Percentiles rank a stretch among this genome's conserved stretches.
phyloP scores from a whole-genome alignment of 106 monocot genomes.

The Agapanthus africanus region DNA sequence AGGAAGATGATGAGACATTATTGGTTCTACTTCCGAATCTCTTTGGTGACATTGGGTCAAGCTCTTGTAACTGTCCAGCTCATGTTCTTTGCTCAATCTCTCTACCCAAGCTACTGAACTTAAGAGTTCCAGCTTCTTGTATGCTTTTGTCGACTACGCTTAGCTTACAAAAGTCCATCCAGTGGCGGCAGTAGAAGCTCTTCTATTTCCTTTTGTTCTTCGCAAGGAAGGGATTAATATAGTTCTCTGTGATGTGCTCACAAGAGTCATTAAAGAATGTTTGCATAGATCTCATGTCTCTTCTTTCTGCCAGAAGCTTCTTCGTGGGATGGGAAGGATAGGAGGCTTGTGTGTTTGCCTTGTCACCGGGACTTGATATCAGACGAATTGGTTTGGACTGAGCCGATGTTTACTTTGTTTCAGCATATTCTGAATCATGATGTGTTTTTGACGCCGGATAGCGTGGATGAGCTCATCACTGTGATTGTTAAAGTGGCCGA shows the following conservation, averaged over 20 bases:
- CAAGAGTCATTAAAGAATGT: slow-evolving; percentile 65
- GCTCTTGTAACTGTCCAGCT: slow-evolving; percentile 17
- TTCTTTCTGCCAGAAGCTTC: slow-evolving; percentile 65
- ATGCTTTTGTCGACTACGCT: slow-evolving; percentile 42
- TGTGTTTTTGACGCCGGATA: slow-evolving; percentile 59
- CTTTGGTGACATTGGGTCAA: background rate
- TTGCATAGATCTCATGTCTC: slow-evolving; percentile 62
- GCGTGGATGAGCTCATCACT: slow-evolving; percentile 35
- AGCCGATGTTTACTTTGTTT: slow-evolving; percentile 57
- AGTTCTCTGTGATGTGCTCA: slow-evolving; percentile 45
- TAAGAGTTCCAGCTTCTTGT: slow-evolving; percentile 44
- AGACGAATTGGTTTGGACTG: slow-evolving; percentile 58
- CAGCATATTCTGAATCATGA: slow-evolving; percentile 54
- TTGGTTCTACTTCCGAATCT: slow-evolving; percentile 47
- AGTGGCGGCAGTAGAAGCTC: slow-evolving; percentile 35
- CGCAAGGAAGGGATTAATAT: slow-evolving; percentile 59
- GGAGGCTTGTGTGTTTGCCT: slow-evolving; percentile 38
- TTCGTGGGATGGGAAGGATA: slow-evolving; percentile 23
- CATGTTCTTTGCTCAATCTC: slow-evolving; percentile 53
- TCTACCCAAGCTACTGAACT: slow-evolving; percentile 51
- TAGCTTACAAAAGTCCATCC: slow-evolving; percentile 58
- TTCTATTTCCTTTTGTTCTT: slow-evolving; percentile 59
- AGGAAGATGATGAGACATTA: slow-evolving; percentile 50
- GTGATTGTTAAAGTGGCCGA: slow-evolving; percentile 26
- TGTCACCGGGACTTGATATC: slow-evolving; percentile 44